phyloP scores from a whole-genome alignment of 2,329 filamentous ascomycete genomes.

The Gaeumannomyces sp. region DNA sequence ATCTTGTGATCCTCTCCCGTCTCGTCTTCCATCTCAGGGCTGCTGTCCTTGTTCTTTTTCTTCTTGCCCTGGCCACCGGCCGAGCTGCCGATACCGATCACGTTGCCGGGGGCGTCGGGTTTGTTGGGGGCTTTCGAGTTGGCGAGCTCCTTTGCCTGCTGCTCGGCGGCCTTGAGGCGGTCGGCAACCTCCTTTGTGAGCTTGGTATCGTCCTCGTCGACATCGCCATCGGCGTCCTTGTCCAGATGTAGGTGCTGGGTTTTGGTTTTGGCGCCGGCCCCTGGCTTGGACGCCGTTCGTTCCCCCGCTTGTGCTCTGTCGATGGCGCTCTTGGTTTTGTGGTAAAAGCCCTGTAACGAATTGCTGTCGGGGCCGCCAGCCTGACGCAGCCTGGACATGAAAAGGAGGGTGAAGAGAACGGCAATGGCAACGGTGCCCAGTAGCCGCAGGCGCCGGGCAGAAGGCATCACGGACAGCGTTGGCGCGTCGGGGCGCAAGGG shows the following conservation, averaged over 20 bases:
- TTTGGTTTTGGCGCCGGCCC: constrained; percentile 18
- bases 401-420: constrained; percentile 8
- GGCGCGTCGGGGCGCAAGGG: constrained; percentile 23
- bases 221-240: constrained; percentile 48
- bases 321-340: constrained; percentile 52
- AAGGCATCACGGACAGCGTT: constrained; percentile 8
- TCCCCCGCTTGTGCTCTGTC: constrained; percentile 20
- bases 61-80: constrained; percentile 44
- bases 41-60: constrained; percentile 39
- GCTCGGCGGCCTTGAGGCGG: constrained; percentile 62
- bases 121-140: constrained; percentile 59
- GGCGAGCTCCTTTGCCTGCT: constrained; percentile 61
- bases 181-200: constrained; percentile 50
- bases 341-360: constrained; percentile 50
- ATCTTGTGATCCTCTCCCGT: constrained; percentile 57
- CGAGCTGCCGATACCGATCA: constrained; percentile 54
- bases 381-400: constrained; percentile 10
- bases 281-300: constrained; percentile 33
- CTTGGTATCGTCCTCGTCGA: constrained; percentile 50
- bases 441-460: constrained; percentile 7
- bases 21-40: constrained; percentile 37
- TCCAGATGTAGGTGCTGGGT: constrained; percentile 33
- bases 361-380: constrained; percentile 16
- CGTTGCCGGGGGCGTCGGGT: constrained; percentile 50
- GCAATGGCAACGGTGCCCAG: constrained; percentile 8